Evolutionary conservation across 257 asterid species (phyloP), one percentile per base, ranked within the genome.

Genomic region (Lycium ferocissimum): DNA sequence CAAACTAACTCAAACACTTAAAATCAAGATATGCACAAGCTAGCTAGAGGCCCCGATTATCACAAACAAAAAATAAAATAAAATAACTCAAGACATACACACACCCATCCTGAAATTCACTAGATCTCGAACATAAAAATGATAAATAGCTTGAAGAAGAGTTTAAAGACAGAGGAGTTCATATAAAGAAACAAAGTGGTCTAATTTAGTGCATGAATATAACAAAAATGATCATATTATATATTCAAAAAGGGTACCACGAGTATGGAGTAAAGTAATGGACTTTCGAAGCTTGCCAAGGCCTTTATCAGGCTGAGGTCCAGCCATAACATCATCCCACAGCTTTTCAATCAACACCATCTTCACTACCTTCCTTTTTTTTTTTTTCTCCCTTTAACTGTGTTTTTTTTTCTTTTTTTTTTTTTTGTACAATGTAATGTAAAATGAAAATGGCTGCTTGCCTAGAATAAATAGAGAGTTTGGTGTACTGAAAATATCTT

Each of bases 271-370:
- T 17, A 70, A 7, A 26, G 85, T 51, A 0, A 83, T 58, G n/a
- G 7, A 85, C 82, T 90, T 91, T 85, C 93, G 87, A 70, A 93
- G 97, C 83, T 93, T 96, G 88, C 93, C 91, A 13, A 93, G 97
- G 89, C 95, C 98, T 57, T 93, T 92, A 51, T 91, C 94, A 40
- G 97, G 98, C 81, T 88, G 94, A 81, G 97, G 98, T 81, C 99
- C 98, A 71, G 95, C 98, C 4, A 88, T 93, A 3, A 94, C 95
- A 66, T 96, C 99, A 79, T 96, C 99, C 99, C 98, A 96, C 1
- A 95, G 91, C 38, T 93, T 91, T 85, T 94, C 99, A 11, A 95
- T 92, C 83, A 95, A 91, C 89, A 92, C 98, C 99, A 95, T 95
- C 57, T 82, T 18, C 3, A 1, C 69, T 49, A 1, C 6, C 1